Evolutionary conservation across 129 eudicot genomes (phyloP).

Genomic region (Apium graveolens): DNA sequence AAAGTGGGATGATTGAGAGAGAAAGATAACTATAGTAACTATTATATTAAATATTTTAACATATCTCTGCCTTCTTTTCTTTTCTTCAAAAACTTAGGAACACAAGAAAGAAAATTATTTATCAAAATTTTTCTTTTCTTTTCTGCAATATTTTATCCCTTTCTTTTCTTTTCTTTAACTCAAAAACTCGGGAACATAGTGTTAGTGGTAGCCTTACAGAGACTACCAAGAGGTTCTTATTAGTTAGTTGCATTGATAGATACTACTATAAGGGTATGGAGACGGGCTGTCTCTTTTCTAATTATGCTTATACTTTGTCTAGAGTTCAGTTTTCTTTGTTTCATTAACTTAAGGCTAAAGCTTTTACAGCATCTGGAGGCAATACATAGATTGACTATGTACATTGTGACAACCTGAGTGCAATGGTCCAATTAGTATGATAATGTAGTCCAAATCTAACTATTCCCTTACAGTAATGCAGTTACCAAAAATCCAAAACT

Average conservation of each 20-base stretch:
- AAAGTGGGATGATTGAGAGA: no score
- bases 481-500: background rate
- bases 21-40: no score
- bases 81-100: no score
- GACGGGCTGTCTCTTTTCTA: background rate
- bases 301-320: background rate
- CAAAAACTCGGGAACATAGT: no score
- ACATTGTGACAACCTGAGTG: background rate
- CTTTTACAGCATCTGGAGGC: background rate
- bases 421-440: background rate
- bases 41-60: no score
- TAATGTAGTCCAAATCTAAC: background rate
- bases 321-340: background rate
- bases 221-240: background rate
- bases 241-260: background rate
- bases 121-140: no score
- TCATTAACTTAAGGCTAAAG: background rate
- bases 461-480: background rate
- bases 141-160: no score
- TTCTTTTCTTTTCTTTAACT: no score
- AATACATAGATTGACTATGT: background rate
- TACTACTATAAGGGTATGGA: background rate
- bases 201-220: background rate
- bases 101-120: no score
- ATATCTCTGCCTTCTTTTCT: no score